Percentiles rank a stretch among this genome's conserved stretches.
Evolutionary conservation across 2,329 filamentous ascomycete genomes (phyloP).

Genomic region (Fonsecaea monophora): DNA sequence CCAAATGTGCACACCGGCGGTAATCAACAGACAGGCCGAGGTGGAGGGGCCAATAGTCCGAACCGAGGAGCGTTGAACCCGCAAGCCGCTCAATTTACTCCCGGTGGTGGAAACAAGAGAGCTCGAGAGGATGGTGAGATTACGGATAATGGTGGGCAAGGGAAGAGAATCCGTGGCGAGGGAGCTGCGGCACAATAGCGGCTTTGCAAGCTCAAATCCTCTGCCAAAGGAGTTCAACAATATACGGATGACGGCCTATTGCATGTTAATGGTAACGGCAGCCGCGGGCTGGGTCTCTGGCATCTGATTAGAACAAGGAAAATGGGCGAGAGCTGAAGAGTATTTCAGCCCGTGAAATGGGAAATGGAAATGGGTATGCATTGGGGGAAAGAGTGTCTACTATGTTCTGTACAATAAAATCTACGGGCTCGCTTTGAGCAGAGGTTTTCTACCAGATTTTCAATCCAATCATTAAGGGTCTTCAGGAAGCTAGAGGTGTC

Average conservation of each 20-base stretch:
- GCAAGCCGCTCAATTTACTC: slow-evolving; percentile 62
- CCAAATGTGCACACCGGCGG: slow-evolving; percentile 47
- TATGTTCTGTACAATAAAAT: slow-evolving; percentile 15
- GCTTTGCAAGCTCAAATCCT: not conserved
- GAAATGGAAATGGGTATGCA: not conserved
- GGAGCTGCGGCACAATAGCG: slow-evolving; percentile 21
- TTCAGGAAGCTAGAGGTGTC: no score
- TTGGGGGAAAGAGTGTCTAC: not conserved
- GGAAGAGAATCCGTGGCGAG: slow-evolving; percentile 37
- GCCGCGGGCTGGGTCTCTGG: not conserved
- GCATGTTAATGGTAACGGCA: slow-evolving; percentile 3
- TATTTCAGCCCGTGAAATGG: not conserved
- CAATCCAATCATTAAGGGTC: no score
- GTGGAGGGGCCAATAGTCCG: slow-evolving; percentile 31
- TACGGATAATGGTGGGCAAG: slow-evolving; percentile 28
- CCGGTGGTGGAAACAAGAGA: slow-evolving; percentile 63
- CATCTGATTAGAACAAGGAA: not conserved
- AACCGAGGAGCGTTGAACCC: slow-evolving; percentile 56
- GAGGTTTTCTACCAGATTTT: not conserved
- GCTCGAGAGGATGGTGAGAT: slow-evolving; percentile 58
- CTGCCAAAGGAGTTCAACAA: not conserved
- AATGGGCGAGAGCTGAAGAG: not conserved
- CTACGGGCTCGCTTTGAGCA: slow-evolving; percentile 15
- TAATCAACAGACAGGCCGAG: slow-evolving; percentile 43
- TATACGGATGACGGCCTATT: not conserved